Evolutionary conservation across 257 asterid species (phyloP).

Genomic region (Solanum tarapatanum): DNA sequence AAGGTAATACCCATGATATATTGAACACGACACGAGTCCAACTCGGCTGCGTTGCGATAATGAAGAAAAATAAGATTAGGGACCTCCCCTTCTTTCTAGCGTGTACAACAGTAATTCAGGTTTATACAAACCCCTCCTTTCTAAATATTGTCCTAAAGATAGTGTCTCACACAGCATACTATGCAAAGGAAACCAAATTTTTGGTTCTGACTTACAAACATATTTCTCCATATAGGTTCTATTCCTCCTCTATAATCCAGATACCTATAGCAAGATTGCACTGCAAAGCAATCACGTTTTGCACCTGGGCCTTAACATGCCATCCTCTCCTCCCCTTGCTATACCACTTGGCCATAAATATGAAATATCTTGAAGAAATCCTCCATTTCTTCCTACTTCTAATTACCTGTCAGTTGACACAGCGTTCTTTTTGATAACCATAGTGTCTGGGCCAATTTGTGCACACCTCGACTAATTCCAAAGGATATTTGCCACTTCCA

Average conservation of each 20-base stretch:
- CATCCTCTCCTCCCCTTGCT: background rate
- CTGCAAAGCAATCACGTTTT: background rate
- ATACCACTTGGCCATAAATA: background rate
- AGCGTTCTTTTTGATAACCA: background rate
- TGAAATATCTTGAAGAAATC: background rate
- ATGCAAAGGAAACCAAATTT: background rate
- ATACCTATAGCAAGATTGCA: background rate
- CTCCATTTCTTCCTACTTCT: background rate
- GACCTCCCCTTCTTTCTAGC: background rate
- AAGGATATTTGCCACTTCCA: background rate
- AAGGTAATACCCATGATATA: background rate
- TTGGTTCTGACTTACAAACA: background rate
- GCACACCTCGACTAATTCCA: background rate
- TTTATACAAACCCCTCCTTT: background rate
- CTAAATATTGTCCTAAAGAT: background rate
- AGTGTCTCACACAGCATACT: background rate
- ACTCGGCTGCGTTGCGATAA: background rate
- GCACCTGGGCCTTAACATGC: background rate
- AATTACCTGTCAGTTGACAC: background rate
- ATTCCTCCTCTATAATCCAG: background rate
- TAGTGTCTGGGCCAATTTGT: background rate
- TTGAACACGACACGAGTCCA: background rate
- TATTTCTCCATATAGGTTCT: background rate
- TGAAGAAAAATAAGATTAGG: background rate
- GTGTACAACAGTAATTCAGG: background rate